Evolutionary conservation across 495 filamentous ascomycete species (phyloP), one percentile per base, ranked within the genome.

Genomic region (Penicillium simplicissimum): DNA sequence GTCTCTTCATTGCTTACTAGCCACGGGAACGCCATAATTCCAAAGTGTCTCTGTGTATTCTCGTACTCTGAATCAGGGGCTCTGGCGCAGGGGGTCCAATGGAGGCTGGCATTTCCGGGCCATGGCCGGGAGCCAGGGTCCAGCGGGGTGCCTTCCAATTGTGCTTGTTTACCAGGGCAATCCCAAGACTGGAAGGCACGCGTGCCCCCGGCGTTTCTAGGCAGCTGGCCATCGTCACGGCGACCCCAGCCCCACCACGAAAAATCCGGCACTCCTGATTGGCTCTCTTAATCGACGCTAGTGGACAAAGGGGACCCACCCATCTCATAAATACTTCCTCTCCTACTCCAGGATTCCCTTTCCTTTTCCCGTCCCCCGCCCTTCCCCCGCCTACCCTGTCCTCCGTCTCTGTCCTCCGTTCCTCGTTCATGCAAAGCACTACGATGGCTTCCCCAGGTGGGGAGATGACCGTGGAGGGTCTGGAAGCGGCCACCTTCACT

Each of bases 51-150:
- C 45, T 49, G 4, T 15, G 7, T 3, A 49, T 31, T 8, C 45
- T 49, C 45, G 45, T 49, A 31, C 23, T 49, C 11, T 49, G 45
- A 49, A 49, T 49, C 45, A 49, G 45, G 45, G 45, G 45, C 4
- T 8, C 13, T 14, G 6, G 9, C 0, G 19, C 23, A 10, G 8
- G n/a, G 3, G 6, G 43, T 47, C 28, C 9, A 9, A 14, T 47
- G 17, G 19, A 25, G 19, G 4, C 43, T 1, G 21, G 21, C 43
- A 47, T 47, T 11, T 9, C 8, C 2, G 5, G 13, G 10, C 10
- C 45, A 49, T 49, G 6, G 45, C 11, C 8, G 45, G 1, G 23
- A 1, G 4, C 23, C 45, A 14, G 14, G 23, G 1, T 25, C 25
- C 28, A 7, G 28, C 4, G 28, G 28, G 28, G 28, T 31, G 28